A percentile compares a stretch with the other conserved stretches of the same genome.
Conservation (phyloP, 169 alveolate species). For the Plasmodium malariae region DNA sequence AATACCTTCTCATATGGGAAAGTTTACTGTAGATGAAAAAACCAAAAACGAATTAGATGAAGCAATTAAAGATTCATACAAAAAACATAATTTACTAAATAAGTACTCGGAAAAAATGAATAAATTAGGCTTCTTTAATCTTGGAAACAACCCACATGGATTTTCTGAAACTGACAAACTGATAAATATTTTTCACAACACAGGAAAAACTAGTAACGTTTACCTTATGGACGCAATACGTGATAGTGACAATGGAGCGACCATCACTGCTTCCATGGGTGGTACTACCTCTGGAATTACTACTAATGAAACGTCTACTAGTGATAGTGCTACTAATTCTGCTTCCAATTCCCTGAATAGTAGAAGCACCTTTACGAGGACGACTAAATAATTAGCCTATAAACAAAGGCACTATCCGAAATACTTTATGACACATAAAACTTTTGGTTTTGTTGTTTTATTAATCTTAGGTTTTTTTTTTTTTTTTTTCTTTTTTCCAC, state of each 20-base stretch:
- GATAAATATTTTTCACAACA: neutral
- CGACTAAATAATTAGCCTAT: too few species aligned
- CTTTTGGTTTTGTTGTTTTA: too few species aligned
- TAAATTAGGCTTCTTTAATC: slow-evolving; percentile 23
- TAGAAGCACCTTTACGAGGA: too few species aligned
- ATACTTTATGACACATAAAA: too few species aligned
- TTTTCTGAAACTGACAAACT: neutral
- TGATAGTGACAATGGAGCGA: neutral
- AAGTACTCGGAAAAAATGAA: slow-evolving; percentile 32
- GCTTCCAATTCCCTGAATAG: neutral
- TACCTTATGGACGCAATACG: neutral
- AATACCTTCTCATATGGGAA: neutral
- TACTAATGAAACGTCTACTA: too few species aligned
- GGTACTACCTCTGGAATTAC: neutral
- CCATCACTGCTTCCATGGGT: neutral
- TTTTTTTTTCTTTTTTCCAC: too few species aligned
- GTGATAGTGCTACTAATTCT: too few species aligned
- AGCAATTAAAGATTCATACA: slow-evolving; percentile 40
- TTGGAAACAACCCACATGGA: neutral
- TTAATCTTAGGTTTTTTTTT: too few species aligned
- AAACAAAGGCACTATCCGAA: too few species aligned
- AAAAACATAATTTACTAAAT: slow-evolving; percentile 1
- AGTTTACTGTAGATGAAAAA: neutral
- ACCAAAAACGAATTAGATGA: slow-evolving; percentile 27
- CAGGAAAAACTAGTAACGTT: neutral